Conservation (phyloP, 148 eudicot species). For the Polygonum maritimum region DNA sequence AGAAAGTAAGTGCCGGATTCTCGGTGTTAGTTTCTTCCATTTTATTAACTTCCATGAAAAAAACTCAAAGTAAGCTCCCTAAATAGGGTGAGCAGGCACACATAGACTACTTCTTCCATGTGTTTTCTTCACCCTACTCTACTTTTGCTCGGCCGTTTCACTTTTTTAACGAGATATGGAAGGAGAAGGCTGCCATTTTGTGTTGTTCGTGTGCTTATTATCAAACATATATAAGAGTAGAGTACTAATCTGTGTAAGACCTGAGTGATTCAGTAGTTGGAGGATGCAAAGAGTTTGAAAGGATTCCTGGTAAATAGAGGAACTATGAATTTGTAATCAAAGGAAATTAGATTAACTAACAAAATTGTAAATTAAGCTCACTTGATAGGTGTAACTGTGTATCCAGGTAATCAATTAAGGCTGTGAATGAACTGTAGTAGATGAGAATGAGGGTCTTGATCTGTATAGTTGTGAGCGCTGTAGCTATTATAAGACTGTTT, state of each 20-base stretch:
- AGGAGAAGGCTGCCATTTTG: not conserved
- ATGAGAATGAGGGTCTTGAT: not conserved
- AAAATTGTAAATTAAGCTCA: not conserved
- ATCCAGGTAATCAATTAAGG: not conserved
- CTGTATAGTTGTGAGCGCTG: not conserved
- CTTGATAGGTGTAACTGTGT: not conserved
- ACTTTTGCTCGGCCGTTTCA: not conserved
- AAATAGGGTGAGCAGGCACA: not conserved
- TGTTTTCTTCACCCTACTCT: not conserved
- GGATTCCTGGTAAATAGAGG: not conserved
- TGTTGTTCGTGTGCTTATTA: not conserved
- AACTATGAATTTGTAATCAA: not conserved
- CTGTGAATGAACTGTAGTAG: not conserved
- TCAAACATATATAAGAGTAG: not conserved
- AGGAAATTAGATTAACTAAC: not conserved
- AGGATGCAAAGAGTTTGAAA: not conserved
- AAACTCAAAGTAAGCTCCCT: not conserved
- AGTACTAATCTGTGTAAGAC: not conserved
- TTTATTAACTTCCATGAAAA: not conserved
- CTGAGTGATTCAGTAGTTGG: not conserved
- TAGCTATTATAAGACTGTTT: not conserved
- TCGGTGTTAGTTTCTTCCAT: not conserved
- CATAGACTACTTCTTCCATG: not conserved
- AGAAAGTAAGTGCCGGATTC: slow-evolving; percentile 34
- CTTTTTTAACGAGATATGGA: not conserved